phyloP scores from a whole-genome alignment of 768 basidiomycete genomes.

The Paxillus involutus region DNA sequence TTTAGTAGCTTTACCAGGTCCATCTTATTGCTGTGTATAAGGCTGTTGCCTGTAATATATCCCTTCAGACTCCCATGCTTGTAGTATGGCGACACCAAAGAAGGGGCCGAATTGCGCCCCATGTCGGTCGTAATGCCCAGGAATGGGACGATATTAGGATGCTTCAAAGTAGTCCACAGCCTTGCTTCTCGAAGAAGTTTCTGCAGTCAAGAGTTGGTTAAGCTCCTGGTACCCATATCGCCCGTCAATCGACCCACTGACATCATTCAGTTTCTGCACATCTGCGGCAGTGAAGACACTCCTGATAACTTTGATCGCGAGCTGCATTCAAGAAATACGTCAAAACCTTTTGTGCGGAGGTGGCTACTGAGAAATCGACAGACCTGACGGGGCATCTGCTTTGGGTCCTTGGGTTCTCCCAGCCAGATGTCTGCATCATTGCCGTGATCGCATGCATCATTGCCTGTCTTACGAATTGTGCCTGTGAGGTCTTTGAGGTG shows the following conservation, averaged over 20 bases:
- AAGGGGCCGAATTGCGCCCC: constrained; percentile 16
- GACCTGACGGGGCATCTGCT: constrained; percentile 7
- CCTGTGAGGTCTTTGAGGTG: constrained; percentile 21
- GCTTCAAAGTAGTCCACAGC: constrained; percentile 22
- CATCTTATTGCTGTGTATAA: constrained; percentile 15
- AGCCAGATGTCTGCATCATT: constrained; percentile 26
- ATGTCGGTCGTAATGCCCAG: constrained; percentile 21
- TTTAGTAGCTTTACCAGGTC: constrained; percentile 17
- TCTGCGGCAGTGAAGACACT: constrained; percentile 15
- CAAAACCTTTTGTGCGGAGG: not conserved
- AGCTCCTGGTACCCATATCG: not conserved
- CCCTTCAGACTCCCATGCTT: constrained; percentile 18
- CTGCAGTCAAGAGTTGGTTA: constrained; percentile 4
- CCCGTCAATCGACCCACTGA: constrained; percentile 1
- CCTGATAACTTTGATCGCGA: constrained; percentile 29
- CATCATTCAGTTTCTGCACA: constrained; percentile 18
- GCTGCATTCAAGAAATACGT: constrained; percentile 5
- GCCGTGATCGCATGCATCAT: constrained; percentile 17
- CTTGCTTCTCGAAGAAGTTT: constrained; percentile 29
- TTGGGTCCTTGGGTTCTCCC: constrained; percentile 16
- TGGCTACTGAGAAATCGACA: not conserved
- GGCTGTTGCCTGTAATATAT: constrained; percentile 7
- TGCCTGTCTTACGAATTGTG: constrained; percentile 10
- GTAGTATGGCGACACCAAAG: constrained; percentile 28
- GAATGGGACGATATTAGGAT: constrained; percentile 26